These are phyloP conservation scores for Xerocomus amazonicus DNA, from an alignment of 1,284 basidiomycete genomes.

Conservation along the genomic window DNA sequence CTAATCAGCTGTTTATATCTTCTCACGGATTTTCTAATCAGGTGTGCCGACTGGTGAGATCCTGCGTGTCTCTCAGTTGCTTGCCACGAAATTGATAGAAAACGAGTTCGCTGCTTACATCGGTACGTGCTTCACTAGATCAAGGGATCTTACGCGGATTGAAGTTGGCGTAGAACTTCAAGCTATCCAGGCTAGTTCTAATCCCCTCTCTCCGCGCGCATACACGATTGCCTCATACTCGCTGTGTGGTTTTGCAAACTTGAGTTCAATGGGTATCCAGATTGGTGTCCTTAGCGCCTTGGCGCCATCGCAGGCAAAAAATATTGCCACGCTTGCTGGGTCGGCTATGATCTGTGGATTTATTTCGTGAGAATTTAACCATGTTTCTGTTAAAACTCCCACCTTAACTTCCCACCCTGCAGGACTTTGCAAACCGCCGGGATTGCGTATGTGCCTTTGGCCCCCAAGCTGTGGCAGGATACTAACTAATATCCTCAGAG, in stretches of 20 bases:
- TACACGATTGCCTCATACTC: constrained; percentile 80
- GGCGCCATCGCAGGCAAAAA: constrained; percentile 70
- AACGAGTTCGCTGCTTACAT: constrained; percentile 86
- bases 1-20: background rate
- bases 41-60: constrained; percentile 74
- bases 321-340: constrained; percentile 68
- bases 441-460: constrained; percentile 52
- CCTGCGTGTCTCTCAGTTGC: constrained; percentile 69
- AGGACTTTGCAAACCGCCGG: constrained; percentile 68
- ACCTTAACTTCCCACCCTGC: background rate
- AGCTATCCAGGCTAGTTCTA: constrained; percentile 44
- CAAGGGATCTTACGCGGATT: background rate
- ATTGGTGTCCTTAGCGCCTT: constrained; percentile 85
- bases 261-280: constrained; percentile 84
- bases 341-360: constrained; percentile 83
- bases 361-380: constrained; percentile 42
- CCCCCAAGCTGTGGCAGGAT: constrained; percentile 1
- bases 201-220: constrained; percentile 66
- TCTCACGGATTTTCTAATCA: constrained; percentile 12
- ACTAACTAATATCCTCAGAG: constrained; percentile 32
- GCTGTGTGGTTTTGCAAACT: constrained; percentile 89
- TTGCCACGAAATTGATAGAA: constrained; percentile 84
- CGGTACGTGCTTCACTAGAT: constrained; percentile 27
- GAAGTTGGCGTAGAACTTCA: constrained; percentile 42
- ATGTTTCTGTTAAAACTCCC: background rate